Base-by-base conservation (phyloP, 441 rosid species). In the Geranium incanum region DNA sequence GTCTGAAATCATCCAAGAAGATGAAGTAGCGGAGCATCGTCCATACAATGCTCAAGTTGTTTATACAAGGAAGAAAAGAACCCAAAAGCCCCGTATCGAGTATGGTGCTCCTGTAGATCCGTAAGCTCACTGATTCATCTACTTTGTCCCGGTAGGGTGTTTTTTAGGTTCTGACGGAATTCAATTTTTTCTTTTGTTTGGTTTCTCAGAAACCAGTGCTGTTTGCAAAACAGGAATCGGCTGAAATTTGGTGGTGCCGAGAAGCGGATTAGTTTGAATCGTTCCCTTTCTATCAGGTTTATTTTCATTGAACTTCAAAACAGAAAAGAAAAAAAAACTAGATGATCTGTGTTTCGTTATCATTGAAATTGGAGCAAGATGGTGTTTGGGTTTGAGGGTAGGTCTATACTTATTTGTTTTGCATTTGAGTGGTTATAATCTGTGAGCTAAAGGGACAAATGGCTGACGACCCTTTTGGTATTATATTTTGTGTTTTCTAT, bases 241-340 rank as follows among this genome's bases (percentile, higher is more conserved):
- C 75, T 87, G 69, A 84, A 87, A 79, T 80, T 82, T 0, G 88
- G 70, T 66, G 85, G 76, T 55, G 86, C 72, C 36, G 76, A 50
- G 1, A 89, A 86, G 85, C 82, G 96, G 74, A 68, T 84, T 76
- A 92, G 96, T 81, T 89, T 96, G 97, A 83, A 87, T 78, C 93
- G 96, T 45, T 83, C 97, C 3, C 96, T 92, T 73, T 92, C 99
- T 70, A 87, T 86, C 82, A 92, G 97, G 97, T 92, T 50, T 36
- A 5, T 3, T 5, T 2, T 59, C 67, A 4, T 19, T 28, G 33
- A 28, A 28, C 33, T 28, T 28, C 33, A 28, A 28, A 28, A 21
- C 21, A 21, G 21, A 28, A 28, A 28, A 28, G 33, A 28, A 28
- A 28, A 28, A 1, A 28, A 59, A 18, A 55, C 16, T 76, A 13